Evolutionary conservation across 2,329 filamentous ascomycete species (phyloP).

Genomic region (Diplodia sapinea): DNA sequence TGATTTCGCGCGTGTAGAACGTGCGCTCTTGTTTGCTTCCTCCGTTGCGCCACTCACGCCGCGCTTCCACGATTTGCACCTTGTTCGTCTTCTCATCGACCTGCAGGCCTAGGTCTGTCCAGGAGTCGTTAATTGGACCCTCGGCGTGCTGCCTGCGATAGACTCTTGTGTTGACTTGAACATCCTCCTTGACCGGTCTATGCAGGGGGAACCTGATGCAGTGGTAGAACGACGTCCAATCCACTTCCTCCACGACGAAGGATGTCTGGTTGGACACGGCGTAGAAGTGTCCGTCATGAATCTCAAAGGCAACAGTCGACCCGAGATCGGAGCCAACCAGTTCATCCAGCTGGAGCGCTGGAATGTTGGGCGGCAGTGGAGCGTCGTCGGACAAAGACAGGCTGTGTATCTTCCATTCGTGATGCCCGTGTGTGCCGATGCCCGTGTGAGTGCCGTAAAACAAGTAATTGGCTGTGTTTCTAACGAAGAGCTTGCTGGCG

Average conservation of each 20-base stretch:
- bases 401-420: slow-evolving; percentile 66
- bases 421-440: slow-evolving; percentile 59
- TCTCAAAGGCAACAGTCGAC: slow-evolving; percentile 72
- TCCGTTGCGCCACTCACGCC: slow-evolving; percentile 69
- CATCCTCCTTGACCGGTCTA: slow-evolving; percentile 47
- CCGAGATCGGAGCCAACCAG: slow-evolving; percentile 70
- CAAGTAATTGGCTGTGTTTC: slow-evolving; percentile 66
- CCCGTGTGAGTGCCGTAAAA: slow-evolving; percentile 70
- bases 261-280: slow-evolving; percentile 70
- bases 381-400: slow-evolving; percentile 35
- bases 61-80: slow-evolving; percentile 68
- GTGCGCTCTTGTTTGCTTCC: slow-evolving; percentile 66
- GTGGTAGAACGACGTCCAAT: slow-evolving; percentile 73
- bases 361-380: slow-evolving; percentile 36
- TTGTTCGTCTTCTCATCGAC: slow-evolving; percentile 64
- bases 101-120: slow-evolving; percentile 69
- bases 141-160: slow-evolving; percentile 72
- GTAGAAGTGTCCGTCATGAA: slow-evolving; percentile 70
- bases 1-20: slow-evolving; percentile 67
- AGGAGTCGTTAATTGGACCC: slow-evolving; percentile 75
- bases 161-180: slow-evolving; percentile 57
- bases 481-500: slow-evolving; percentile 66
- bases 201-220: slow-evolving; percentile 67
- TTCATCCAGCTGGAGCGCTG: slow-evolving; percentile 60
- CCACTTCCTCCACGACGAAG: slow-evolving; percentile 66